Evolutionary conservation across 2,329 filamentous ascomycete genomes (phyloP).

Genomic region (Fulvia fulva): DNA sequence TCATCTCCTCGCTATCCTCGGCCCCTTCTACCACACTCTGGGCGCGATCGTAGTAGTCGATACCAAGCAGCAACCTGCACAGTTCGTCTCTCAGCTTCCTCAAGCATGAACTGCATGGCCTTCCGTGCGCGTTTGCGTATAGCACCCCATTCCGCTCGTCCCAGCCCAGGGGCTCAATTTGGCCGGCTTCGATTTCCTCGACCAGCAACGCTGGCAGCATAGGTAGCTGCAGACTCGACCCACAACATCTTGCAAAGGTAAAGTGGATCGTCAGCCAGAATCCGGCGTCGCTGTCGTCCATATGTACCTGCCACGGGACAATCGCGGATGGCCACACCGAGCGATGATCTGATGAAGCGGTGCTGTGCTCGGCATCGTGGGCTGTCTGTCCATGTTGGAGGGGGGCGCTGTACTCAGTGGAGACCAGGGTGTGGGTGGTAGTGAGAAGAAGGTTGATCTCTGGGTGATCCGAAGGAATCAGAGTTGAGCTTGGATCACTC

Average conservation of each 20-base stretch:
- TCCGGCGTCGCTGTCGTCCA: not conserved
- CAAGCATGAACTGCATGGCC: constrained; percentile 6
- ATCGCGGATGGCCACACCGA: not conserved
- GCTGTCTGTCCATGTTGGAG: not conserved
- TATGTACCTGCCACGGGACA: not conserved
- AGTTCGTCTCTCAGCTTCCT: constrained; percentile 4
- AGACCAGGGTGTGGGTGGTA: not conserved
- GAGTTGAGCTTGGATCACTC: constrained; percentile 1
- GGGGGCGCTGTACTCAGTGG: not conserved
- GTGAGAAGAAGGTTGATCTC: constrained; percentile 11
- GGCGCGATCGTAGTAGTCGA: not conserved
- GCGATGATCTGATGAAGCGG: not conserved
- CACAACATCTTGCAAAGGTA: constrained; percentile 14
- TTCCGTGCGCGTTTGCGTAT: constrained; percentile 4
- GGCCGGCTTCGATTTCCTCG: constrained; percentile 7
- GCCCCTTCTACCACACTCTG: not conserved
- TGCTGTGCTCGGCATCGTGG: not conserved
- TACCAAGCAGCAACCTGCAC: not conserved
- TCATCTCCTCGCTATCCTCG: not conserved
- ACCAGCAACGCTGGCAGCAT: constrained; percentile 8
- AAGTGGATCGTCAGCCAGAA: constrained; percentile 10
- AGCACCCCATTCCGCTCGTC: constrained; percentile 8
- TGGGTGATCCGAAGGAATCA: not conserved
- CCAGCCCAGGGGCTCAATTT: constrained; percentile 14
- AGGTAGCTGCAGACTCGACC: constrained; percentile 4